Conservation (phyloP, 2,329 filamentous ascomycete species). For the Phialocephala subalpina region DNA sequence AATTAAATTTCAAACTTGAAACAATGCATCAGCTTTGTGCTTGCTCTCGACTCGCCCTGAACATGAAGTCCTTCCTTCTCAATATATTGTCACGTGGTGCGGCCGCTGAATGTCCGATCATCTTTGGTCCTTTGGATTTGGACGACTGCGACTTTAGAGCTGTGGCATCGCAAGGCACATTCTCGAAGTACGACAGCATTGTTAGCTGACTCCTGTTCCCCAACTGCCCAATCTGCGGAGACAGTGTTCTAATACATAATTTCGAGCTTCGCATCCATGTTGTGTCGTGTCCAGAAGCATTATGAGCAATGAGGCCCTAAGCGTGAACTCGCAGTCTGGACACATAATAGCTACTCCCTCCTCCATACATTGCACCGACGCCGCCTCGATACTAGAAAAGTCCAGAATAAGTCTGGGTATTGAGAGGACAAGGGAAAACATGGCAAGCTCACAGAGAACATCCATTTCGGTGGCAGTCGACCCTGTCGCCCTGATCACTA, state of each 20-base stretch:
- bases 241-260: slow-evolving; percentile 13
- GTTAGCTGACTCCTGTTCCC: slow-evolving; percentile 12
- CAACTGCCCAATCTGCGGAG: background rate
- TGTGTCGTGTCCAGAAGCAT: slow-evolving; percentile 30
- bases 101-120: background rate
- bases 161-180: slow-evolving; percentile 16
- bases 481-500: slow-evolving; percentile 91
- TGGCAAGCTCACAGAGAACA: slow-evolving; percentile 32
- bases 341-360: slow-evolving; percentile 28
- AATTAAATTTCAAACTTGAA: background rate
- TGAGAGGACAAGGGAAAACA: slow-evolving; percentile 30
- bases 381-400: slow-evolving; percentile 23
- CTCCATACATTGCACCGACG: slow-evolving; percentile 25
- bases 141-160: slow-evolving; percentile 19
- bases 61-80: background rate
- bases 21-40: background rate
- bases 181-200: slow-evolving; percentile 19
- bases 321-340: slow-evolving; percentile 30
- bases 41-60: background rate
- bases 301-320: slow-evolving; percentile 42
- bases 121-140: background rate
- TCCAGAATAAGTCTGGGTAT: slow-evolving; percentile 17
- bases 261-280: slow-evolving; percentile 24
- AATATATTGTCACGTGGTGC: slow-evolving; percentile 4
- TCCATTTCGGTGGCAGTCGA: slow-evolving; percentile 83